Percentiles rank a stretch among this genome's conserved stretches.
Conservation (phyloP, 78 protist genomes). For the Dictyostelium firmibasis region DNA sequence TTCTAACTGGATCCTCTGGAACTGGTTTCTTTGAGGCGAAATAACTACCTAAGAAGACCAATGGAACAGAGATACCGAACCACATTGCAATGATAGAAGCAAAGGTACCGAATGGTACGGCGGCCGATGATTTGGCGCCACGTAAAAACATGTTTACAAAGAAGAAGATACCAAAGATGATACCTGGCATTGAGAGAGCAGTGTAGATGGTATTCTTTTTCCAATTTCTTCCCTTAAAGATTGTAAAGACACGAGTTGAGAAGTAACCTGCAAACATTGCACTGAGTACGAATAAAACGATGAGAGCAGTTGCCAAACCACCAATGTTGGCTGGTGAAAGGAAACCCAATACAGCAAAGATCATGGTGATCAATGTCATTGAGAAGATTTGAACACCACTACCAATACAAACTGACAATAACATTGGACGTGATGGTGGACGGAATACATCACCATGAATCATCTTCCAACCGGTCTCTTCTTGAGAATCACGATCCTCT, state of each 20-base stretch:
- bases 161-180: slow-evolving; percentile 84
- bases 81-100: slow-evolving; percentile 89
- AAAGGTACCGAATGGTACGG: slow-evolving; percentile 90
- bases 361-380: slow-evolving; percentile 89
- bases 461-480: slow-evolving; percentile 99
- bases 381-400: slow-evolving; percentile 92
- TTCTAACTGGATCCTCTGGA: slow-evolving; percentile 88
- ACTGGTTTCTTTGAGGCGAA: slow-evolving; percentile 90
- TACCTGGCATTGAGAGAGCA: slow-evolving; percentile 84
- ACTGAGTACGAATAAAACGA: slow-evolving; percentile 94
- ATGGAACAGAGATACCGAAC: slow-evolving; percentile 96
- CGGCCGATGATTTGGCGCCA: slow-evolving; percentile 90
- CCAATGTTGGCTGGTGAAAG: slow-evolving; percentile 98
- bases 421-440: slow-evolving; percentile 88
- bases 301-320: slow-evolving; percentile 86
- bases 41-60: slow-evolving; percentile 95
- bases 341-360: slow-evolving; percentile 96
- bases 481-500: slow-evolving; percentile 63
- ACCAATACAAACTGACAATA: slow-evolving; percentile 91
- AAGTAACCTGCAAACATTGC: slow-evolving; percentile 93
- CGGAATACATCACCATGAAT: slow-evolving; percentile 98
- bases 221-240: slow-evolving; percentile 92
- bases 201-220: slow-evolving; percentile 82
- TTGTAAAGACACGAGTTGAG: slow-evolving; percentile 89
- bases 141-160: slow-evolving; percentile 89